Evolutionary conservation across 208 protist genomes (phyloP).

Genomic region (Novymonas esmeraldas): DNA sequence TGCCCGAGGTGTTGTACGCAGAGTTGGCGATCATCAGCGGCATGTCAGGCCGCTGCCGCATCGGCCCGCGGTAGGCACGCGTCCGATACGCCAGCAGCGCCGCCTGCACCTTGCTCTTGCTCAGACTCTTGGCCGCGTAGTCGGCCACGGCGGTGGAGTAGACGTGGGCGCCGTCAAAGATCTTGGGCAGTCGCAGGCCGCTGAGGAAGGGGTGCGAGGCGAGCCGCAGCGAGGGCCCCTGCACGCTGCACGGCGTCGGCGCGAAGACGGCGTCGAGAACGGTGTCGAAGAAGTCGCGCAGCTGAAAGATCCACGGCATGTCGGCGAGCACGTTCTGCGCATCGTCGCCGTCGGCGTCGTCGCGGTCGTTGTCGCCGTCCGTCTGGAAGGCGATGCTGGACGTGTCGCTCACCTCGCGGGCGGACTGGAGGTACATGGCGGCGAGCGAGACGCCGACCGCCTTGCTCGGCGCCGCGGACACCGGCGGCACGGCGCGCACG

Average conservation of each 20-base stretch:
- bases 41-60: slow-evolving; percentile 26
- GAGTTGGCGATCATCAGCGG: slow-evolving; percentile 57
- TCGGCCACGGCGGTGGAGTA: slow-evolving; percentile 44
- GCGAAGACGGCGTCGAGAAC: slow-evolving; percentile 57
- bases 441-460: slow-evolving; percentile 63
- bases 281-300: slow-evolving; percentile 68
- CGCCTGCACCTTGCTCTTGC: slow-evolving; percentile 49
- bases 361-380: slow-evolving; percentile 14
- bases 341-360: slow-evolving; percentile 7
- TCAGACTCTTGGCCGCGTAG: slow-evolving; percentile 43
- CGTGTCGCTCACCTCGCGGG: slow-evolving; percentile 29
- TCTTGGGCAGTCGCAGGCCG: slow-evolving; percentile 35
- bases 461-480: slow-evolving; percentile 18
- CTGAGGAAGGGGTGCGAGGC: slow-evolving; percentile 75
- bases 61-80: slow-evolving; percentile 34
- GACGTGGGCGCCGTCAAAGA: slow-evolving; percentile 71
- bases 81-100: slow-evolving; percentile 56
- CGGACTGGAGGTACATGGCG: slow-evolving; percentile 46
- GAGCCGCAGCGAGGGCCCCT: slow-evolving; percentile 42
- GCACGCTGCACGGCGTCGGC: slow-evolving; percentile 42
- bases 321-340: slow-evolving; percentile 48
- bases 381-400: slow-evolving; percentile 26
- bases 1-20: slow-evolving; percentile 39
- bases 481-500: slow-evolving; percentile 36
- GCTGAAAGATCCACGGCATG: slow-evolving; percentile 65